phyloP scores from a whole-genome alignment of 2,329 filamentous ascomycete species.

The Aspergillus versicolor region DNA sequence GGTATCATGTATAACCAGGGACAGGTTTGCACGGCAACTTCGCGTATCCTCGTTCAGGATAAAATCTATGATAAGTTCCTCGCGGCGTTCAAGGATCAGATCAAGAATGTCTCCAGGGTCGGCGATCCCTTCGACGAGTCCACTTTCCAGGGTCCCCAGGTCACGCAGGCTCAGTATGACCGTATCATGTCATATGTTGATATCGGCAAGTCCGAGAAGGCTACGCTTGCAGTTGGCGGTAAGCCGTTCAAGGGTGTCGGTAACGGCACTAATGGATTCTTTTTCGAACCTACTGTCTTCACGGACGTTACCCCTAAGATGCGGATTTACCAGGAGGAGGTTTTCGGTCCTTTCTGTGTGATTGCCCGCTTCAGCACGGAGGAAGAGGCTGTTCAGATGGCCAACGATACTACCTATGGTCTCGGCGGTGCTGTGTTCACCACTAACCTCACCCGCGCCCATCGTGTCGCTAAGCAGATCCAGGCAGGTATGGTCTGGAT shows the following conservation, averaged over 20 bases:
- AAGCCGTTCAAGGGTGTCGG: slow-evolving; percentile 55
- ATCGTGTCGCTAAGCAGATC: slow-evolving; percentile 54
- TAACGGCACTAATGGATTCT: slow-evolving; percentile 60
- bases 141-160: slow-evolving; percentile 38
- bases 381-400: slow-evolving; percentile 57
- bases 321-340: slow-evolving; percentile 61
- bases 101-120: slow-evolving; percentile 33
- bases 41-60: slow-evolving; percentile 61
- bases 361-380: slow-evolving; percentile 59
- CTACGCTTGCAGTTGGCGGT: slow-evolving; percentile 65
- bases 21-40: slow-evolving; percentile 36
- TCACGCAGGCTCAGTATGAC: slow-evolving; percentile 38
- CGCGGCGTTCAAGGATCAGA: slow-evolving; percentile 30
- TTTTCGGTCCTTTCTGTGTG: slow-evolving; percentile 63
- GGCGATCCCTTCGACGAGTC: slow-evolving; percentile 37
- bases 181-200: slow-evolving; percentile 69
- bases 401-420: slow-evolving; percentile 55
- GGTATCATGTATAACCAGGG: slow-evolving; percentile 49
- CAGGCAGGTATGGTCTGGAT: slow-evolving; percentile 71
- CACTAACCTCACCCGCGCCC: slow-evolving; percentile 62
- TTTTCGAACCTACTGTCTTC: slow-evolving; percentile 61
- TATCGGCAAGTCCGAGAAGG: slow-evolving; percentile 68
- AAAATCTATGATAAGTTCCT: slow-evolving; percentile 35
- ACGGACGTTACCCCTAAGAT: slow-evolving; percentile 57
- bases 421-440: slow-evolving; percentile 37